Percentiles rank a stretch among this genome's conserved stretches.
These are phyloP conservation scores for Candida anglica DNA, from an alignment of 805 yeast species.

Conservation along the genomic window DNA sequence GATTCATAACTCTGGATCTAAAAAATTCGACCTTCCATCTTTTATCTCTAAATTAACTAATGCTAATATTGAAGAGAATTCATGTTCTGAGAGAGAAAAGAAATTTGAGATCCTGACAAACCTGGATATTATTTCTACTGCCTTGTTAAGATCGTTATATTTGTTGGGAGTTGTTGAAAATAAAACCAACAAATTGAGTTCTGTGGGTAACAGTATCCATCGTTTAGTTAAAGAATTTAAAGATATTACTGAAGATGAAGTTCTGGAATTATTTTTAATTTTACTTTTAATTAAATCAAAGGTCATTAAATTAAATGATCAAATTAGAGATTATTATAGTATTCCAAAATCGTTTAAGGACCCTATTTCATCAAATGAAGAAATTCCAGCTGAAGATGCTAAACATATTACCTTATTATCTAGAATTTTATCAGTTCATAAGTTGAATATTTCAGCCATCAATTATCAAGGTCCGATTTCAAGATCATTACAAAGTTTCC, in stretches of 20 bases:
- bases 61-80: conserved; percentile 21
- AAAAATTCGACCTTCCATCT: conserved; percentile 18
- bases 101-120: conserved; percentile 32
- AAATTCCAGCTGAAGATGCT: conserved; percentile 39
- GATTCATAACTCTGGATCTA: conserved; percentile 7
- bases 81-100: conserved; percentile 13
- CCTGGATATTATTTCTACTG: conserved; percentile 56
- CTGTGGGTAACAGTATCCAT: conserved; percentile 50
- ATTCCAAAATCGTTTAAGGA: conserved; percentile 31
- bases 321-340: conserved; percentile 26
- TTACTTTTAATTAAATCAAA: conserved; percentile 39
- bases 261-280: conserved; percentile 45
- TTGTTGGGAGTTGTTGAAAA: conserved; percentile 47
- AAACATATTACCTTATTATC: conserved; percentile 29
- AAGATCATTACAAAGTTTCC: conserved; percentile 58
- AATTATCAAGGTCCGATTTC: conserved; percentile 71
- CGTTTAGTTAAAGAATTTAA: conserved; percentile 12
- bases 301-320: conserved; percentile 36
- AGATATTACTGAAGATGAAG: conserved; percentile 9
- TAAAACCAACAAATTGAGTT: conserved; percentile 38
- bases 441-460: conserved; percentile 36
- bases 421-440: conserved; percentile 32
- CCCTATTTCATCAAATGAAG: conserved; percentile 11
- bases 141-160: conserved; percentile 49
- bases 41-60: conserved; percentile 14